Base-by-base conservation (phyloP, 768 basidiomycete species). In the Pulveroboletus frians region DNA sequence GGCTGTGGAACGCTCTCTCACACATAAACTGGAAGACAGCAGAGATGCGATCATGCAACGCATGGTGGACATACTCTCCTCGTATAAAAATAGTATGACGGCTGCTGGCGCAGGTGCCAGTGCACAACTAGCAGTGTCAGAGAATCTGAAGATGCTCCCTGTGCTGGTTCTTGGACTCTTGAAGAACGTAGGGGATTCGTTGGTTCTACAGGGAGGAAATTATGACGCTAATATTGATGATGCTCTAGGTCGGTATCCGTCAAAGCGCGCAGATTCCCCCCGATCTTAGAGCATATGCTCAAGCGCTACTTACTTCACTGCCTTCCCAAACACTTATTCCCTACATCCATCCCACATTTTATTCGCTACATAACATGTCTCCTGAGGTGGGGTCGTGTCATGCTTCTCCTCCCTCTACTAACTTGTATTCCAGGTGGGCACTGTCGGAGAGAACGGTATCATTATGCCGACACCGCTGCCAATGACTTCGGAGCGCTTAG, bases 231-330 rank as follows among this genome's bases (percentile, higher is more conserved):
- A 58, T 11, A 21, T 18, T 2, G 37, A 18, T 21, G 9, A 8
- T 36, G 31, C 13, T 39, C 2, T 60, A 93, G 91, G 88, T 95
- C 55, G 96, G 92, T 39, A 76, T 98, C 44, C 82, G 96, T 47
- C 93, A 97, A 74, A 97, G 94, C 69, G 83, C 91, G 3, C 92
- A 94, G 64, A 98, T 99, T 66, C 93, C 95, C 30, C 89, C 95
- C 9, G 96, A 99, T 71, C 84, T 99, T 43, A 77, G 96, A 56
- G 88, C 93, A 9, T 98, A 98, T 63, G 91, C 96, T 2, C 94
- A 97, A 69, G 86, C 87, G 6, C 72, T 99, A 31, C 76, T 98
- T 57, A 91, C 91, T 1, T 89, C 93, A 8, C 67, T 98, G 43
- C 96, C 96, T 0, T 85, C 92, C 3, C 91, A 99, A 73, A 69